Conservation (phyloP, 805 yeast genomes). For the Scheffersomyces coipomensis region DNA sequence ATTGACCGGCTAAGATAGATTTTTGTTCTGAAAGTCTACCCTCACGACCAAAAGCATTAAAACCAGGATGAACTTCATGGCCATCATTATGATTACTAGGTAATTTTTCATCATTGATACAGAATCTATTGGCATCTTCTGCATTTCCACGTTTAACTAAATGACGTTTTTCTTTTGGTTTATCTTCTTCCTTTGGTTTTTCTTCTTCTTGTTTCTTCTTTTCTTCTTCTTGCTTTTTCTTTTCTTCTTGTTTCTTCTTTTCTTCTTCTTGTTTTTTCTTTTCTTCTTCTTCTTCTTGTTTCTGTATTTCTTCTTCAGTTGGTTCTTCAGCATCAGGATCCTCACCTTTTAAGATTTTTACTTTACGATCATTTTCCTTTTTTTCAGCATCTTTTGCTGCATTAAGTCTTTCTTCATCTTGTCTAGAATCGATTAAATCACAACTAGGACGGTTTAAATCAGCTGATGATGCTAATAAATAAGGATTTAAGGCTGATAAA, state of each 20-base stretch:
- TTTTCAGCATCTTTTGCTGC: slow-evolving; percentile 7
- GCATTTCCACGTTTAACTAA: slow-evolving; percentile 1
- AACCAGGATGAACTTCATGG: slow-evolving; percentile 30
- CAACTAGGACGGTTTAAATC: slow-evolving; percentile 33
- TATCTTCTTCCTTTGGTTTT: slow-evolving; percentile 5
- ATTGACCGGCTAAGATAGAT: slow-evolving; percentile 30
- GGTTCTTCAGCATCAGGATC: slow-evolving; percentile 5
- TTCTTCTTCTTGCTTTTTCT: slow-evolving; percentile 8
- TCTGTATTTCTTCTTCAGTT: slow-evolving; percentile 8
- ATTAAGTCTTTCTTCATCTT: slow-evolving; percentile 6
- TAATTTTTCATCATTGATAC: slow-evolving; percentile 15
- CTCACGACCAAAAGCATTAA: slow-evolving; percentile 33
- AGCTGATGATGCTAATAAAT: slow-evolving; percentile 20
- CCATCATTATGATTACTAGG: slow-evolving; percentile 15
- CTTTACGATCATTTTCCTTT: slow-evolving; percentile 1
- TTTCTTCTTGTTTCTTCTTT: slow-evolving; percentile 4
- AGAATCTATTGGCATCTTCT: slow-evolving; percentile 9
- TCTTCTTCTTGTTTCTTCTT: slow-evolving; percentile 7
- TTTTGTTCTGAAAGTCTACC: slow-evolving; percentile 25
- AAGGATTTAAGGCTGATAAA: slow-evolving; percentile 37
- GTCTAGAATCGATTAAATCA: slow-evolving; percentile 39
- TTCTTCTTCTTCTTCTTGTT: slow-evolving; percentile 6
- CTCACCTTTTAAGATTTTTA: slow-evolving; percentile 1
- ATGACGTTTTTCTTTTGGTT: neutral
- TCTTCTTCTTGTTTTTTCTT: slow-evolving; percentile 3